These are phyloP conservation scores for Austroboletus rostrupii DNA, from an alignment of 1,284 basidiomycete species.

Conservation along the genomic window DNA sequence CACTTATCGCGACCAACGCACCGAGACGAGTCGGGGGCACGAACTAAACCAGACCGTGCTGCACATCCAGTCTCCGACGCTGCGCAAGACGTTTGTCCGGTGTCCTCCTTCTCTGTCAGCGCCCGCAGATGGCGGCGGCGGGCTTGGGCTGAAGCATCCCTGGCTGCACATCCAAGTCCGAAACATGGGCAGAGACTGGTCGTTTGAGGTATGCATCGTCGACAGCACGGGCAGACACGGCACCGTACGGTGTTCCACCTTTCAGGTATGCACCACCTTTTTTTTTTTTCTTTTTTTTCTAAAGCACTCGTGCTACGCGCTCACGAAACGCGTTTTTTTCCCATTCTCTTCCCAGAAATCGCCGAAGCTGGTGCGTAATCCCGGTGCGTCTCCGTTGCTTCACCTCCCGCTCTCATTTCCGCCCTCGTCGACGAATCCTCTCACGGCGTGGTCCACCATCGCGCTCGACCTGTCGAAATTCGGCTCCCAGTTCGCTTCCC, in stretches of 20 bases:
- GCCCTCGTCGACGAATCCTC: conserved; percentile 42
- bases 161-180: conserved; percentile 77
- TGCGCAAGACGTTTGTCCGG: conserved; percentile 67
- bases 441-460: conserved; percentile 75
- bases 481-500: conserved; percentile 60
- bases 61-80: conserved; percentile 78
- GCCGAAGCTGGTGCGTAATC: conserved; percentile 46
- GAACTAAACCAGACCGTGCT: conserved; percentile 65
- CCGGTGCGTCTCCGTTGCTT: conserved; percentile 49
- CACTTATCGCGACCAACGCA: conserved; percentile 22
- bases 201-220: conserved; percentile 73
- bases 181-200: conserved; percentile 64
- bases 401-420: conserved; percentile 75
- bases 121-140: background rate
- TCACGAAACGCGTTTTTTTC: background rate
- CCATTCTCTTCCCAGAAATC: conserved; percentile 42
- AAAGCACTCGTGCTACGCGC: too few species aligned
- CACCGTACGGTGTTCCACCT: conserved; percentile 70
- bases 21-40: conserved; percentile 35
- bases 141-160: conserved; percentile 64
- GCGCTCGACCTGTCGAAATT: conserved; percentile 58
- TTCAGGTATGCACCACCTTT: conserved; percentile 55
- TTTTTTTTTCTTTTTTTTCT: background rate
- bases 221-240: conserved; percentile 62
- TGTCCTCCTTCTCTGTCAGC: conserved; percentile 39